Evolutionary conservation across 176 grass and related monocot genomes (phyloP), one percentile per base, ranked within the genome.

Genomic region (Ensete glaucum): DNA sequence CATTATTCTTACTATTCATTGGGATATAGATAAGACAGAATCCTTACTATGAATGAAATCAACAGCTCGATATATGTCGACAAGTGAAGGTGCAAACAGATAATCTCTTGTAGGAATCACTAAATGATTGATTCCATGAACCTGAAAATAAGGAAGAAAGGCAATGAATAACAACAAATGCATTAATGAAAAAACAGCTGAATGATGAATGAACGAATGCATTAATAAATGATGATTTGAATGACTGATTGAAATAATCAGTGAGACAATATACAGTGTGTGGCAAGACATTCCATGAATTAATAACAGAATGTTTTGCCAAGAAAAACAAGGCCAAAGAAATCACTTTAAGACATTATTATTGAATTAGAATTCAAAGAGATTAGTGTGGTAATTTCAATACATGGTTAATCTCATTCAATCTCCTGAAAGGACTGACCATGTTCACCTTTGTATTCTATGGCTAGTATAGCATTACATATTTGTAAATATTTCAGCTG

Each of bases 71-170:
- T 76, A 83, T 74, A 92, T 96, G 76, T 92, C 87, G 73, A 62
- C 73, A 88, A 88, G 79, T 77, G 89, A 90, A 77, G 93, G 89
- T 66, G 93, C 93, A 86, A 92, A 96, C 71, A 96, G 67, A 67
- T 96, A 96, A 87, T 97, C 93, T 87, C 90, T 92, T 79, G 93
- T 97, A 76, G 88, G 87, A 83, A 97, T 89, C 72, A 97, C 77
- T 81, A 97, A 86, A 80, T 93, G 93, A 71, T 90, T 87, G 52
- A 97, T 93, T 64, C 88, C 90, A 71, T 70, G 68, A 74, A 77
- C 85, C 90, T 93, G 81, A 56, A 87, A 82, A 51, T 80, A 72
- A 54, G 77, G 60, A 23, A 81, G 6, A 63, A 27, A 34, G 16
- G 65, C 12, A 7, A 68, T 68, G 11, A 34, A 29, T 34, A 27